phyloP scores from a whole-genome alignment of 768 basidiomycete genomes.

The Collybia mongolica region DNA sequence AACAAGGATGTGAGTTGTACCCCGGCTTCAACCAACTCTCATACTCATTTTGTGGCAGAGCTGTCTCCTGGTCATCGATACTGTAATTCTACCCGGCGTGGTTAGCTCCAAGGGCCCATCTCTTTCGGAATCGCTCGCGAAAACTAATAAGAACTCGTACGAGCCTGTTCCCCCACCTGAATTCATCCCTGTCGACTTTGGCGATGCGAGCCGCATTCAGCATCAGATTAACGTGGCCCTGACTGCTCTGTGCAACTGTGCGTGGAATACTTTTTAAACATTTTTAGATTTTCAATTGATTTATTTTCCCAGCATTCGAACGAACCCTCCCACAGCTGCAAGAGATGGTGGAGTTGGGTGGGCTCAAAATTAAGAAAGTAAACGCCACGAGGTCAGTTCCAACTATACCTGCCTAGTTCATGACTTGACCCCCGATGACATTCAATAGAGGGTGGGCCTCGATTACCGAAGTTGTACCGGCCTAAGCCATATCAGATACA shows the following conservation, averaged over 20 bases:
- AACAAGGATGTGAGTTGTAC: slow-evolving; percentile 26
- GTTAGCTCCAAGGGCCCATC: slow-evolving; percentile 25
- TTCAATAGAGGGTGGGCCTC: slow-evolving; percentile 33
- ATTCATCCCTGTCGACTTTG: slow-evolving; percentile 37
- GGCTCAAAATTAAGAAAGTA: slow-evolving; percentile 35
- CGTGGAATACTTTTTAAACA: slow-evolving; percentile 3
- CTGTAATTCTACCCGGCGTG: slow-evolving; percentile 31
- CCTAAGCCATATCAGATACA: slow-evolving; percentile 8
- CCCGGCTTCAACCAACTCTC: neutral
- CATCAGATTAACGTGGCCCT: slow-evolving; percentile 35
- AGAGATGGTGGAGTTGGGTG: slow-evolving; percentile 34
- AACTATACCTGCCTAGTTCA: neutral
- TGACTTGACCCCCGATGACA: neutral
- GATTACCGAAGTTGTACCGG: slow-evolving; percentile 32
- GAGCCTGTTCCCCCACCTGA: slow-evolving; percentile 31
- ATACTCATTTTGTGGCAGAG: slow-evolving; percentile 20
- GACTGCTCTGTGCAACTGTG: slow-evolving; percentile 34
- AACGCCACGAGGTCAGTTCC: slow-evolving; percentile 35
- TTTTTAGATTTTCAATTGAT: neutral
- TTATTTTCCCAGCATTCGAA: slow-evolving; percentile 27
- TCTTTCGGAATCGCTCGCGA: slow-evolving; percentile 25
- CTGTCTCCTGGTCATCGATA: slow-evolving; percentile 34
- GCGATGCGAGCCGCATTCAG: slow-evolving; percentile 33
- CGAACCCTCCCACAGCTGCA: slow-evolving; percentile 33
- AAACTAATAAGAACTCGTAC: slow-evolving; percentile 26